Evolutionary conservation across 148 eudicot species (phyloP).

Genomic region (Arbutus unedo): DNA sequence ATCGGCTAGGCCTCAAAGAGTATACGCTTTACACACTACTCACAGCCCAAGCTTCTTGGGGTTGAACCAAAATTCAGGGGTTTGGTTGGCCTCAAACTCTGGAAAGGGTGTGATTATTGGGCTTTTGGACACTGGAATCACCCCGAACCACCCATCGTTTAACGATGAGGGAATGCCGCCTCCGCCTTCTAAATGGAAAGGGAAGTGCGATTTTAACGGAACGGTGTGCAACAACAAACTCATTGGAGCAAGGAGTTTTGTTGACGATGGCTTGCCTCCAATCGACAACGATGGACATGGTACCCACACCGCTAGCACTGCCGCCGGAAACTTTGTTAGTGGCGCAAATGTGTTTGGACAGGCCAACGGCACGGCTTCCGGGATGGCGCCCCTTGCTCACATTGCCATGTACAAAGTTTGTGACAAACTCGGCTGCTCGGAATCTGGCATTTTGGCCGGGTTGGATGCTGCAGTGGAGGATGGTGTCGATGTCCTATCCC

Average conservation of each 20-base stretch:
- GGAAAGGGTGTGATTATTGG: conserved; percentile 43
- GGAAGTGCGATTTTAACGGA: conserved; percentile 38
- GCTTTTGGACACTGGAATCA: conserved; percentile 49
- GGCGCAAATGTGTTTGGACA: conserved; percentile 37
- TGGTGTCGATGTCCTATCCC: conserved; percentile 37
- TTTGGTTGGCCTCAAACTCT: conserved; percentile 24
- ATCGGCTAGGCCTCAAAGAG: conserved; percentile 15
- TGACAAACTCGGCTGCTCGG: neutral
- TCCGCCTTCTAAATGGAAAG: conserved; percentile 48
- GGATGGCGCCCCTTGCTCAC: conserved; percentile 54
- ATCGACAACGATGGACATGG: conserved; percentile 47
- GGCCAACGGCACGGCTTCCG: conserved; percentile 43
- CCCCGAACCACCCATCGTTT: conserved; percentile 45
- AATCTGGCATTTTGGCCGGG: conserved; percentile 21
- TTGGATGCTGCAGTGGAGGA: conserved; percentile 31
- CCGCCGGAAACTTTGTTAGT: conserved; percentile 34
- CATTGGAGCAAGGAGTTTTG: conserved; percentile 45
- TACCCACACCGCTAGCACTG: conserved; percentile 48
- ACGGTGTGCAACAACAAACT: conserved; percentile 49
- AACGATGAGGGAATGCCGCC: conserved; percentile 41
- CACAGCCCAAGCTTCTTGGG: conserved; percentile 33
- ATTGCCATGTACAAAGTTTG: conserved; percentile 37
- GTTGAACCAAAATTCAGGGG: conserved; percentile 18
- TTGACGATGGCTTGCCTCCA: neutral
- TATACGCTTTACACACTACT: conserved; percentile 25